A percentile compares a stretch with the other conserved stretches of the same genome.
Conservation (phyloP, 2,329 filamentous ascomycete species). For the Talaromyces pinophilus region DNA sequence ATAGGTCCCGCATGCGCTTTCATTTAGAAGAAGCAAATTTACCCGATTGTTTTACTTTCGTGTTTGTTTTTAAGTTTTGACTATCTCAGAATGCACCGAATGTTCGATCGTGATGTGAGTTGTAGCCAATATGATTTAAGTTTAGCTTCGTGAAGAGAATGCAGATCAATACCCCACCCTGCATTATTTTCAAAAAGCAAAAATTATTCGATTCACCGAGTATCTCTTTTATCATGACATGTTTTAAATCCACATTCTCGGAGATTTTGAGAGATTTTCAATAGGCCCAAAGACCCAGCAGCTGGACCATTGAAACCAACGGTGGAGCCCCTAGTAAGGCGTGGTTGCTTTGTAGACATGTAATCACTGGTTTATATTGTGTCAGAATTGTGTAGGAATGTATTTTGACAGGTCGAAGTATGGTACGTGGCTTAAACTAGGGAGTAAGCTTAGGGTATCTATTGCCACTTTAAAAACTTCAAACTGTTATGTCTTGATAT, state of each 20-base stretch:
- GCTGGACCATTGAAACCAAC: not conserved
- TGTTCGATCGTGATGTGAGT: not conserved
- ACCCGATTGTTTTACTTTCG: not conserved
- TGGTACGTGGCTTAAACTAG: not conserved
- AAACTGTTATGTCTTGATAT: not conserved
- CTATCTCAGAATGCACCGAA: not conserved
- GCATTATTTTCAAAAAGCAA: not conserved
- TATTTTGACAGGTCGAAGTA: not conserved
- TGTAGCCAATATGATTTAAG: not conserved
- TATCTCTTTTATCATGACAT: too few species aligned
- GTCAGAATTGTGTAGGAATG: not conserved
- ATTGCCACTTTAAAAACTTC: not conserved
- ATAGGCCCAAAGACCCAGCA: not conserved
- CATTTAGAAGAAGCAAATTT: not conserved
- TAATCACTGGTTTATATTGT: not conserved
- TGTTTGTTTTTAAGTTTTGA: not conserved
- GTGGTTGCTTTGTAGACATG: not conserved
- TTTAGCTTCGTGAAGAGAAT: not conserved
- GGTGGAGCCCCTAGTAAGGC: not conserved
- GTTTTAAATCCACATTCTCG: not conserved
- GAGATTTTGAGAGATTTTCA: not conserved
- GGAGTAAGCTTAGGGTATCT: not conserved
- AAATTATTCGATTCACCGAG: not conserved
- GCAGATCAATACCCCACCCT: not conserved
- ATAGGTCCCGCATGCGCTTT: not conserved